Percentiles rank a stretch among this genome's conserved stretches.
Conservation (phyloP, 2,329 filamentous ascomycete genomes). For the Cladosporium cucumerinum region DNA sequence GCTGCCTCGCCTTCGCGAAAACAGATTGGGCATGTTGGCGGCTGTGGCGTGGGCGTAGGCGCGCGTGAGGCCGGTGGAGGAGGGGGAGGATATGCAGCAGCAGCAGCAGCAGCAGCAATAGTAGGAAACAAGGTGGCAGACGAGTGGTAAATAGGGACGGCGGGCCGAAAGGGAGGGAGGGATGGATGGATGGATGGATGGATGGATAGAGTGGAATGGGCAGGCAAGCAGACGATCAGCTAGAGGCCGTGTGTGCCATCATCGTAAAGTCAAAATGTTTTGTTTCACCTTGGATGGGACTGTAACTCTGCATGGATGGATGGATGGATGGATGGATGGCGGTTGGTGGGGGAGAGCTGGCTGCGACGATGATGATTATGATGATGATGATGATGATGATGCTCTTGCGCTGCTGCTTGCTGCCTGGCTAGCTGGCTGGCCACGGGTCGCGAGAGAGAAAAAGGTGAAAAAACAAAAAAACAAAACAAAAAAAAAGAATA, state of each 20-base stretch:
- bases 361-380: neutral
- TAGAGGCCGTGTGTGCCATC: constrained; percentile 6
- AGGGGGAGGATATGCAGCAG: neutral
- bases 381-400: neutral
- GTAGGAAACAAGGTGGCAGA: neutral
- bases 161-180: constrained; percentile 4
- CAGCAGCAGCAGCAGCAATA: no score
- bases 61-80: neutral
- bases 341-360: neutral
- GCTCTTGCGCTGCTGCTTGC: neutral
- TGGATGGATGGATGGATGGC: neutral
- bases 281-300: constrained; percentile 1
- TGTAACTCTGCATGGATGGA: neutral
- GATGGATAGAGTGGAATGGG: neutral
- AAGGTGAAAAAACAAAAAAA: neutral
- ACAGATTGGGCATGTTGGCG: constrained; percentile 27
- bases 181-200: no score
- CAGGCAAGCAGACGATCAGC: constrained; percentile 4
- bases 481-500: neutral
- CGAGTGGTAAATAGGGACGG: neutral
- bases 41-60: neutral
- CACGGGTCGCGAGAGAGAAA: neutral
- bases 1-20: constrained; percentile 28
- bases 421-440: neutral
- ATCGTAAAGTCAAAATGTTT: constrained; percentile 11